Evolutionary conservation across 2,329 filamentous ascomycete genomes (phyloP), one percentile per base, ranked within the genome.

Genomic region (Mycocentrospora acerina): DNA sequence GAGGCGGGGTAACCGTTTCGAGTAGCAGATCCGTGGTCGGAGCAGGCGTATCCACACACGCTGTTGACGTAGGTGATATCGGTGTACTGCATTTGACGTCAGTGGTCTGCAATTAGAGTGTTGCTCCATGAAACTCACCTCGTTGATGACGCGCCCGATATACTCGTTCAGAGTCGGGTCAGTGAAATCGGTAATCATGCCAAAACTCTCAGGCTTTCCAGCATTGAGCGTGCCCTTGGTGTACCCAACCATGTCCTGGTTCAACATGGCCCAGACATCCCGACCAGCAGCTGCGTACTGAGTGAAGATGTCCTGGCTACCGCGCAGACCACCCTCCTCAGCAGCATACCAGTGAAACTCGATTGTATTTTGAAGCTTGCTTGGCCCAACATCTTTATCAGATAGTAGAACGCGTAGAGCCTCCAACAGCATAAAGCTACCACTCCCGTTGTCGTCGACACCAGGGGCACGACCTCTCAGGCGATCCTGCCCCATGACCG

Each of bases 261-360:
- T 90, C 37, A 97, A 79, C 91, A 96, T 96, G 18, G 90, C 90
- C 72, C 90, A 93, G 67, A 97, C 78, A 51, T 90, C 82, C 22
- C 83, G 79, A 18, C 78, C 77, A 14, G 79, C 68, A 62, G 83
- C 80, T 67, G 86, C 83, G 62, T 96, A 96, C 11, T 79, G 71
- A 31, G 79, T 77, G 73, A 95, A 96, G 66, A 97, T 86, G 42
- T 86, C 90, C 66, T 95, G 89, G 59, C 85, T 90, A 42, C 89
- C 89, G 6, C 94, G 78, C 33, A 95, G 75, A 28, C 90, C 89
- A 38, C 84, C 88, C 68, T 95, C 90, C 67, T 95, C 90, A 10
- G 88, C 89, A 32, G 83, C 87, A 72, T 94, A 95, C 89, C 89
- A 95, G 70, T 95, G 90, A 68, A 96, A 96, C 71, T 96, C 91